phyloP scores from a whole-genome alignment of 2,329 filamentous ascomycete genomes.

The Mycosphaerella arachidis region DNA sequence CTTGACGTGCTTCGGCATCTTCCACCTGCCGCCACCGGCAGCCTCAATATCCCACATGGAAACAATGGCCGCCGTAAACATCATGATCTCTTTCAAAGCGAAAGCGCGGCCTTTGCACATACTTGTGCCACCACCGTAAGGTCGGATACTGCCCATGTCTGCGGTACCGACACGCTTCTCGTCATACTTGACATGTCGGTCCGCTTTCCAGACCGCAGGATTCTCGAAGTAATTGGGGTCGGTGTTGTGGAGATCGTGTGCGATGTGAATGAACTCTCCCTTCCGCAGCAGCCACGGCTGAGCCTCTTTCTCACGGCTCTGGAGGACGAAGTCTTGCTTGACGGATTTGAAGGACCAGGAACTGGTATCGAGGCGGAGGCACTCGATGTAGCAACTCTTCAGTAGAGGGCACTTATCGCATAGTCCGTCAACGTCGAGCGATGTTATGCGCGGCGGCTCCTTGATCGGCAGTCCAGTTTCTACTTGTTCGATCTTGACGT shows the following conservation, averaged over 20 bases:
- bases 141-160: slow-evolving; percentile 42
- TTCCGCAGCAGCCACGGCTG: slow-evolving; percentile 31
- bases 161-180: slow-evolving; percentile 25
- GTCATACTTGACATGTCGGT: slow-evolving; percentile 34
- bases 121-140: slow-evolving; percentile 43
- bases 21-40: slow-evolving; percentile 43
- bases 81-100: slow-evolving; percentile 48
- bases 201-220: slow-evolving; percentile 31
- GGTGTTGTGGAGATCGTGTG: slow-evolving; percentile 36
- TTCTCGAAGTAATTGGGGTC: slow-evolving; percentile 34
- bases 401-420: slow-evolving; percentile 33
- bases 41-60: slow-evolving; percentile 55
- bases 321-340: slow-evolving; percentile 34
- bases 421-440: slow-evolving; percentile 33
- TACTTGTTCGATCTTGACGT: slow-evolving; percentile 28
- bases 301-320: slow-evolving; percentile 33
- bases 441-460: slow-evolving; percentile 30
- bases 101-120: slow-evolving; percentile 51
- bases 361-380: slow-evolving; percentile 33
- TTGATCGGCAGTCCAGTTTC: slow-evolving; percentile 31
- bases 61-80: slow-evolving; percentile 50
- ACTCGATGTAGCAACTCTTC: slow-evolving; percentile 38
- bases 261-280: slow-evolving; percentile 35
- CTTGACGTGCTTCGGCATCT: slow-evolving; percentile 47
- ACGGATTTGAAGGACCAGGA: slow-evolving; percentile 35